Conservation (phyloP, 805 yeast genomes). For the Suhomyces kilbournensis region DNA sequence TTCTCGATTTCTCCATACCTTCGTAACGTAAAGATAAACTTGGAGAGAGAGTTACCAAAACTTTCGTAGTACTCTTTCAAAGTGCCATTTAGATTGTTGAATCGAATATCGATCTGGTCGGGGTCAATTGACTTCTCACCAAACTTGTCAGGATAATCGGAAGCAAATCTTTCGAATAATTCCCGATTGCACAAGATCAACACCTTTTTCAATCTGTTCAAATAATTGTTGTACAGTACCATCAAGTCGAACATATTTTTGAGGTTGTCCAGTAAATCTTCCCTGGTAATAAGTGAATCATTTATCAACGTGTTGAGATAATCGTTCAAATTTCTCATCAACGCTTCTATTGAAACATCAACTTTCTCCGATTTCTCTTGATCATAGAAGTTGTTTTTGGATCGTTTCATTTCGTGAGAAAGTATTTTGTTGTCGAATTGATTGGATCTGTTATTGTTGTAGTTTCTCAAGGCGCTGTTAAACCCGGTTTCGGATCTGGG, state of each 20-base stretch:
- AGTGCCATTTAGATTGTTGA: slow-evolving; percentile 39
- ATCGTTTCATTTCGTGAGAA: slow-evolving; percentile 1
- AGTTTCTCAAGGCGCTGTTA: slow-evolving; percentile 6
- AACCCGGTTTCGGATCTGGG: neutral
- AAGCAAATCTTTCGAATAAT: slow-evolving; percentile 38
- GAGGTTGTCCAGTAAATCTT: slow-evolving; percentile 46
- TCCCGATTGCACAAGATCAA: slow-evolving; percentile 48
- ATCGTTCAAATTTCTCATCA: slow-evolving; percentile 46
- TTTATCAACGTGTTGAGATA: slow-evolving; percentile 62
- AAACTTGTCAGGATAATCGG: slow-evolving; percentile 36
- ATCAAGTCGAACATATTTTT: slow-evolving; percentile 47
- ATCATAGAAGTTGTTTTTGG: neutral
- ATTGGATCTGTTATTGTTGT: slow-evolving; percentile 17
- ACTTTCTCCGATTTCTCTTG: slow-evolving; percentile 9
- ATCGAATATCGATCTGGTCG: slow-evolving; percentile 37
- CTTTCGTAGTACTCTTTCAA: slow-evolving; percentile 42
- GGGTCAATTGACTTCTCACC: slow-evolving; percentile 37
- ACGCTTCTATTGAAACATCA: slow-evolving; percentile 27
- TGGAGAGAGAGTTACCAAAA: slow-evolving; percentile 44
- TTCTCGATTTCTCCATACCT: slow-evolving; percentile 51
- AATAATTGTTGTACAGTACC: slow-evolving; percentile 46
- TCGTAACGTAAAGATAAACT: slow-evolving; percentile 44
- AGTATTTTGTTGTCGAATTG: slow-evolving; percentile 21
- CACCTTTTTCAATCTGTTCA: slow-evolving; percentile 52
- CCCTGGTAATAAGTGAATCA: slow-evolving; percentile 65